phyloP scores from a whole-genome alignment of 192 early-diverging fungal genomes.

The Lobulomyces angularis region DNA sequence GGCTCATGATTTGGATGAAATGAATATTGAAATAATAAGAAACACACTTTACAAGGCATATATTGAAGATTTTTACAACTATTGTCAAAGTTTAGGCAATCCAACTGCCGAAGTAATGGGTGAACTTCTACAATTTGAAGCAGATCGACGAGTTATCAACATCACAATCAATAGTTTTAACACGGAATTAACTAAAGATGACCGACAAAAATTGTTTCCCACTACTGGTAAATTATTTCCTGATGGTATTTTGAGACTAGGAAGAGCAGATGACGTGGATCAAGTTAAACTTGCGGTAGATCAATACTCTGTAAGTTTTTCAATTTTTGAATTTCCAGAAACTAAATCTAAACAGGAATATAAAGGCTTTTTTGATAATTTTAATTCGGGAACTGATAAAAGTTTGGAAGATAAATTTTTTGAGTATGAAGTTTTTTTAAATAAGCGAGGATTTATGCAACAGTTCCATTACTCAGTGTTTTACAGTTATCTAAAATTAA shows the following conservation, averaged over 20 bases:
- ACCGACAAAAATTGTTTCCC: conserved; percentile 89
- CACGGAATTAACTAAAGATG: conserved; percentile 94
- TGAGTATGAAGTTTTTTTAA: conserved; percentile 85
- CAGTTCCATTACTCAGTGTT: conserved; percentile 97
- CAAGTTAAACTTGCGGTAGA: conserved; percentile 84
- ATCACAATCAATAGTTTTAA: conserved; percentile 99
- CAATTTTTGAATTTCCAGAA: neutral
- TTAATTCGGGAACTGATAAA: conserved; percentile 39
- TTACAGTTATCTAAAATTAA: conserved; percentile 87
- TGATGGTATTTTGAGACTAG: conserved; percentile 71
- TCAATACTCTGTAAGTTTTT: conserved; percentile 52
- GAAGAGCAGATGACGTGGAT: conserved; percentile 81
- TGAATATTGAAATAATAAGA: conserved; percentile 99
- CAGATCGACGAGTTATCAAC: conserved; percentile 93
- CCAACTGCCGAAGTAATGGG: conserved; percentile 86
- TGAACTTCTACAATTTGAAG: conserved; percentile 91
- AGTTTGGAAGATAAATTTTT: conserved; percentile 93
- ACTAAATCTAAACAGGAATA: conserved; percentile 53
- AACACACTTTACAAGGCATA: conserved; percentile 99
- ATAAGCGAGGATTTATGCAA: conserved; percentile 84
- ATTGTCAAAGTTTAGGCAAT: conserved; percentile 68
- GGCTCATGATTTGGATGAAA: conserved; percentile 94
- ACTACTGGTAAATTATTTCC: conserved; percentile 83
- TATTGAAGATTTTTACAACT: conserved; percentile 92
- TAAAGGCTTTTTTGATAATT: conserved; percentile 66